phyloP scores from a whole-genome alignment of 2,329 filamentous ascomycete species.

The Cercospora sp. region DNA sequence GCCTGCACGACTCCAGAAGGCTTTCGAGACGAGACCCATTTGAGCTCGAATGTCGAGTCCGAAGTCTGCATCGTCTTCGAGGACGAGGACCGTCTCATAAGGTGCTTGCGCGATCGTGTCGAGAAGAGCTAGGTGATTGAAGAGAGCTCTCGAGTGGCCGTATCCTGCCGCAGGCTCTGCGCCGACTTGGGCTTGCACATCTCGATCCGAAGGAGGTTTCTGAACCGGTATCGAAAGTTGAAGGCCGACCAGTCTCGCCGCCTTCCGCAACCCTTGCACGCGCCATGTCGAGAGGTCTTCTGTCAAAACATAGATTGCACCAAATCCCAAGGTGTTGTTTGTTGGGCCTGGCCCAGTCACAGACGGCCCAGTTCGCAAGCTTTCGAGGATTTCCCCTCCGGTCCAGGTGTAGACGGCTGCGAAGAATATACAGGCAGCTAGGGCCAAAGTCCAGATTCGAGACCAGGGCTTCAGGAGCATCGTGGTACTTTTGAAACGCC shows the following conservation, averaged over 20 bases:
- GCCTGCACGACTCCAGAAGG: conserved; percentile 2
- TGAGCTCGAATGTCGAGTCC: conserved; percentile 40
- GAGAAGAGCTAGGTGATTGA: conserved; percentile 16
- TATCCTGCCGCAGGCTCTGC: not conserved
- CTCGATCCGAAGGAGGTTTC: not conserved
- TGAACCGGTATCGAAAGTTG: not conserved
- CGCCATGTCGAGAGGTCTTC: conserved; percentile 18
- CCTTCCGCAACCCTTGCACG: conserved; percentile 14
- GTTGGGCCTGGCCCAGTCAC: not conserved
- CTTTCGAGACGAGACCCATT: conserved; percentile 40
- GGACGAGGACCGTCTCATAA: conserved; percentile 43
- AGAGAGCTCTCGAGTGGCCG: conserved; percentile 5
- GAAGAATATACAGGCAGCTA: not conserved
- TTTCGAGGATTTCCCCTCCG: not conserved
- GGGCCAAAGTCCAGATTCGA: not conserved
- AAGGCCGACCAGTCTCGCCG: conserved; percentile 10
- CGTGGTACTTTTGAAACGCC: not conserved
- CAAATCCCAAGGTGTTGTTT: conserved; percentile 22
- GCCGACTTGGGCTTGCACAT: not conserved
- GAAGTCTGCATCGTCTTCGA: conserved; percentile 48
- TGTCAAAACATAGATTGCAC: conserved; percentile 19
- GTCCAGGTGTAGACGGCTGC: not conserved
- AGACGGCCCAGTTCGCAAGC: not conserved
- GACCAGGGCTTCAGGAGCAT: not conserved
- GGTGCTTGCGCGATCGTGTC: conserved; percentile 40